Evolutionary conservation across 2,329 filamentous ascomycete species (phyloP), one percentile per base, ranked within the genome.

Genomic region (Cylindrodendrum hubeiense): DNA sequence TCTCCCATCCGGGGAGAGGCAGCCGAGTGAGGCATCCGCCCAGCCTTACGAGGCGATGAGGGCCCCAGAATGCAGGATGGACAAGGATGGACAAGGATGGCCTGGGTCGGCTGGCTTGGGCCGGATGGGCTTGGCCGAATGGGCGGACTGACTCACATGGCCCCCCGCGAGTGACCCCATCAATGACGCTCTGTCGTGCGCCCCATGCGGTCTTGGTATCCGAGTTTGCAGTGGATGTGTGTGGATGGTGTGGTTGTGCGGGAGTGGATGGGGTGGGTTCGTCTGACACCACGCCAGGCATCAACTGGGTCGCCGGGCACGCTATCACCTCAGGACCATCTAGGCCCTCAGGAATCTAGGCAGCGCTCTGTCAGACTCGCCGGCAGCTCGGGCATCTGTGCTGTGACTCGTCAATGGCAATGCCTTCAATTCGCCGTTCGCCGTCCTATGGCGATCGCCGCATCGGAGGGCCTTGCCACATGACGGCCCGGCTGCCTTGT

Each of bases 211-310:
- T 17, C 37, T 39, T 39, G 37, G 17, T 39, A 2, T 8, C 37
- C 37, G 37, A n/a, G 15, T 39, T 39, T n/a, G 15, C 37, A 17
- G 37, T 19, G 15, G 15, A 39, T 21, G n/a, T 4, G 15, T 43
- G 24, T n/a, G 24, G 15, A 15, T 8, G 24, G 17, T 49, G 24
- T 49, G 24, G 44, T n/a, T 39, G 34, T n/a, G 15, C 37, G 3
- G 6, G 8, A n/a, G 37, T 39, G 37, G 37, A 39, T 19, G 37
- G 5, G 37, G 37, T 50, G 47, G 47, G 28, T 12, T 33, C 47
- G 28, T 50, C 47, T 50, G 47, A 50, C 47, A 17, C n/a, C 2
- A 17, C 28, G 37, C 46, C 47, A 50, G 47, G 47, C 47, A 50
- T 21, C 47, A 50, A 50, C 47, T 7, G n/a, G 28, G 10, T 28